Conservation (phyloP, 1,284 basidiomycete species). For the Cryptococcus sp. region DNA sequence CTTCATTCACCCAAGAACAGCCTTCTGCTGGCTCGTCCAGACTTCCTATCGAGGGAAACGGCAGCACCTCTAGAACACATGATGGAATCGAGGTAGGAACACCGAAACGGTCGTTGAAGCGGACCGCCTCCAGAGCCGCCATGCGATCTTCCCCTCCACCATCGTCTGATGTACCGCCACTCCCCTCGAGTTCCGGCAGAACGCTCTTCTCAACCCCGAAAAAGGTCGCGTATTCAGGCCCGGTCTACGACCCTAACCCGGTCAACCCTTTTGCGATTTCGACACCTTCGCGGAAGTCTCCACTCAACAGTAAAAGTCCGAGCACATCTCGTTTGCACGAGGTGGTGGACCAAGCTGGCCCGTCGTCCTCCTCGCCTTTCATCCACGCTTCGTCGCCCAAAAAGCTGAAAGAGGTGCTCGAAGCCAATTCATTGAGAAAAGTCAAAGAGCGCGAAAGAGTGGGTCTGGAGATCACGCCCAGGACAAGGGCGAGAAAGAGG, state of each 20-base stretch:
- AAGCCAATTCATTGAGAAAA: slow-evolving; percentile 37
- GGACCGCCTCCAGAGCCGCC: slow-evolving; percentile 6
- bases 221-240: slow-evolving; percentile 38
- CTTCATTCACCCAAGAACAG: not conserved
- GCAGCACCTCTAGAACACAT: not conserved
- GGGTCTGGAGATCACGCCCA: slow-evolving; percentile 39
- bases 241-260: slow-evolving; percentile 43
- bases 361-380: slow-evolving; percentile 36
- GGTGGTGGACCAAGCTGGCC: too few relatives aligned
- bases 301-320: not conserved
- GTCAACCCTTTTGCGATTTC: slow-evolving; percentile 44
- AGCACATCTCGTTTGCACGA: not conserved
- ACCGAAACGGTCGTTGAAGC: not conserved
- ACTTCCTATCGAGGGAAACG: not conserved
- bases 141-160: not conserved
- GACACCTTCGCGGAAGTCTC: slow-evolving; percentile 7
- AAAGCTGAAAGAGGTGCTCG: slow-evolving; percentile 43
- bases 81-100: not conserved
- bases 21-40: slow-evolving; percentile 6
- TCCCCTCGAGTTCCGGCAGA: slow-evolving; percentile 6
- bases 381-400: slow-evolving; percentile 42
- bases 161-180: not conserved
- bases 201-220: slow-evolving; percentile 31
- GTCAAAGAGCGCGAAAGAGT: slow-evolving; percentile 16
- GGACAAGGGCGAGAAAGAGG: slow-evolving; percentile 49